Evolutionary conservation across 495 filamentous ascomycete genomes (phyloP), one percentile per base, ranked within the genome.

Genomic region (Podospora pseudocomata): DNA sequence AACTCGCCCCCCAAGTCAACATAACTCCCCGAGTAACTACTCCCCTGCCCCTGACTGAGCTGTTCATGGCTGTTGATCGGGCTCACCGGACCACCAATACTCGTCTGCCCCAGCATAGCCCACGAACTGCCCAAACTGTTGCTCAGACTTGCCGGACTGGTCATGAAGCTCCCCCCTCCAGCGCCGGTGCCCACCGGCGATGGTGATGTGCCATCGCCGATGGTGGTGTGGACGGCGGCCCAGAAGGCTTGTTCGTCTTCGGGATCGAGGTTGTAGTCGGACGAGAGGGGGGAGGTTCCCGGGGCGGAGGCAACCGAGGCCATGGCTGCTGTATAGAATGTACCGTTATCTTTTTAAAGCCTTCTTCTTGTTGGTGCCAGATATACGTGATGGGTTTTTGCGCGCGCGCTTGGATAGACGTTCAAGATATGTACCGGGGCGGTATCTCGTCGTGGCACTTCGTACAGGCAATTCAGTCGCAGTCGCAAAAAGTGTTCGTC

Each of bases 51-150:
- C 39, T 49, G 60, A 18, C 69, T 64, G 20, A 20, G 63, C 32
- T 67, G 67, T n/a, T 27, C 59, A 32, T 72, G 20, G 75, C 69
- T 5, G 68, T 63, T 16, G 39, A 49, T 32, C 30, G 30, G 30
- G 63, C 68, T 69, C 44, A 75, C 63, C 3, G 76, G 76, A 32
- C 75, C 76, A 3, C 67, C 66, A 2, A 73, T 60, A 26, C 60
- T 68, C n/a, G 27, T 60, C 26, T 71, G 70, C 3, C 79, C 77
- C 54, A 82, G 63, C 27, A 82, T 69, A 30, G 73, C 79, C 77
- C 79, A 83, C 18, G 76, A 75, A 61, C 80, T 78, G 28, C 77
- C 76, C 60, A 83, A 70, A 55, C 78, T 81, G 57, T 77, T 76
- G 71, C 75, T 77, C 39, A 49, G 13, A 16, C 39, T 49, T 15